phyloP scores from a whole-genome alignment of 495 filamentous ascomycete species.

The Bathelium albidoporum region DNA sequence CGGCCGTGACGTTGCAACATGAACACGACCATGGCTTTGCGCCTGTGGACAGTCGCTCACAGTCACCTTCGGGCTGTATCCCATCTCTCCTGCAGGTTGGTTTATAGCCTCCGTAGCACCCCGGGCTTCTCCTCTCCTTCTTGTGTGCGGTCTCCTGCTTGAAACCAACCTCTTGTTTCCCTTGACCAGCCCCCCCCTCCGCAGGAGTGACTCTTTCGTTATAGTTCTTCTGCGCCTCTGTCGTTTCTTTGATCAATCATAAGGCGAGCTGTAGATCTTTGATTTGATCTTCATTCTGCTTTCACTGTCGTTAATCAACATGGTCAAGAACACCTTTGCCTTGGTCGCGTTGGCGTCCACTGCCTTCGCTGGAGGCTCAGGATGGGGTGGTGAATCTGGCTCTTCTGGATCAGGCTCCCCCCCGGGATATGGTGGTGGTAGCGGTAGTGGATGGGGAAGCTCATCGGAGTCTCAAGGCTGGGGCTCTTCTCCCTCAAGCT shows the following conservation, averaged over 20 bases:
- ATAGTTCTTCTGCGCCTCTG: constrained; percentile 1
- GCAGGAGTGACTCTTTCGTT: constrained; percentile 5
- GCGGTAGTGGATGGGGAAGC: not conserved
- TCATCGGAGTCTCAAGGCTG: not conserved
- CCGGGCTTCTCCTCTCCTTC: not conserved
- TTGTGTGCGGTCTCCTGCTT: not conserved
- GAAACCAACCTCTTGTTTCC: constrained; percentile 2
- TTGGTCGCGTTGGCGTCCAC: not conserved
- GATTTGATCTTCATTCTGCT: not conserved
- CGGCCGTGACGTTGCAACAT: not conserved
- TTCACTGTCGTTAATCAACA: constrained; percentile 4
- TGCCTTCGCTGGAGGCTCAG: not conserved
- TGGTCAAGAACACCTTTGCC: constrained; percentile 1
- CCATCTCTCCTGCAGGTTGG: not conserved
- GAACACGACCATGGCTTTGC: not conserved
- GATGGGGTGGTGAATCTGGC: not conserved
- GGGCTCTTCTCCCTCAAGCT: not conserved
- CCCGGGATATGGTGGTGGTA: not conserved
- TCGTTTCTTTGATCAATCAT: not conserved
- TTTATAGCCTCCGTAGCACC: not conserved
- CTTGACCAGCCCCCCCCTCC: not conserved
- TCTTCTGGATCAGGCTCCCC: not conserved
- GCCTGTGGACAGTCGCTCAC: not conserved
- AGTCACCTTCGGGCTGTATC: not conserved
- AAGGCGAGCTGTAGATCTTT: not conserved